Conservation (phyloP, 495 filamentous ascomycete genomes). For the Pseudoneurospora amorphoporcata region DNA sequence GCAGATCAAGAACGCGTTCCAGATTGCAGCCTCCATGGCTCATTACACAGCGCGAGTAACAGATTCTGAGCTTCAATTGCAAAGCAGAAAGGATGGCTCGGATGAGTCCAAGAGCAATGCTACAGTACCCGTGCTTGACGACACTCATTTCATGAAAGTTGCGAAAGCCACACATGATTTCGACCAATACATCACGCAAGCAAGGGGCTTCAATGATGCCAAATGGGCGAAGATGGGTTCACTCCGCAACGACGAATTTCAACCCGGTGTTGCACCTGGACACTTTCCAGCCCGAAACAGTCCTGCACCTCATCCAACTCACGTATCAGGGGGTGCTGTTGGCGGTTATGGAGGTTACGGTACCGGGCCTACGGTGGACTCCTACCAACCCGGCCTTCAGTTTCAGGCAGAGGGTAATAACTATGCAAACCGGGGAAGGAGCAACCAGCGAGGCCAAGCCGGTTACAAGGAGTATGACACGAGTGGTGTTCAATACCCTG, state of each 20-base stretch:
- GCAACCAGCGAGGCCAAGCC: neutral
- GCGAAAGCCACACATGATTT: neutral
- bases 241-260: neutral
- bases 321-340: neutral
- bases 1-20: constrained; percentile 37
- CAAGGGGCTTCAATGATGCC: neutral
- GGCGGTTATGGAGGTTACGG: neutral
- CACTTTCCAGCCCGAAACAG: neutral
- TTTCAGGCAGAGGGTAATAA: neutral
- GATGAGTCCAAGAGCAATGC: neutral
- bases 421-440: neutral
- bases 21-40: constrained; percentile 31
- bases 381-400: neutral
- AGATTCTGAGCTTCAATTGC: constrained; percentile 8
- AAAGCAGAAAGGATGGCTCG: constrained; percentile 14
- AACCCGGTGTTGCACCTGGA: neutral
- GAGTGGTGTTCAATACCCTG: neutral
- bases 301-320: neutral
- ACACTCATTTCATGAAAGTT: neutral
- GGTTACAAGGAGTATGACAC: neutral
- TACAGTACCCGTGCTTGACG: neutral
- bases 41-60: neutral
- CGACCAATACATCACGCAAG: neutral
- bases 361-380: neutral
- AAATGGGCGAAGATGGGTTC: neutral